These are phyloP conservation scores for Solanum hybrid DNA, from an alignment of 305 asterid species.

Conservation along the genomic window DNA sequence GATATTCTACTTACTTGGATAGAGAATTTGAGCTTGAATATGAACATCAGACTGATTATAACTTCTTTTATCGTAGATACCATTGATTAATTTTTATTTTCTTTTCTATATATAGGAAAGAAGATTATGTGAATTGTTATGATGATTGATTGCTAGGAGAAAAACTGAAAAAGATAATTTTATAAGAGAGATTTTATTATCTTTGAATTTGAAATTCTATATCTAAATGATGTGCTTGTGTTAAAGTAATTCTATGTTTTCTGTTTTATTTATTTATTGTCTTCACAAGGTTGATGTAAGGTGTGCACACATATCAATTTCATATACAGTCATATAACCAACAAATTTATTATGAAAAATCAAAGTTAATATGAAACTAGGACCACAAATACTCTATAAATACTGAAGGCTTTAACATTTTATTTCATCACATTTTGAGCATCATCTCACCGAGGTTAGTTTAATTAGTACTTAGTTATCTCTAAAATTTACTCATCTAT, in stretches of 20 bases:
- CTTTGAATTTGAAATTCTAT: not conserved
- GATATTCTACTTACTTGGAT: not conserved
- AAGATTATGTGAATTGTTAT: not conserved
- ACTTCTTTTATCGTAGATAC: no score
- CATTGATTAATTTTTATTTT: no score
- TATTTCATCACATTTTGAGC: not conserved
- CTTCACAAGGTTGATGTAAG: not conserved
- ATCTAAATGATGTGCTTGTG: not conserved
- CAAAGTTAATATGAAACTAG: not conserved
- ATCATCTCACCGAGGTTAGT: not conserved
- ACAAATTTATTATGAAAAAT: no score
- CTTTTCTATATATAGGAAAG: not conserved
- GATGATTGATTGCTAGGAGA: not conserved
- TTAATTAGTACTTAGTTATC: not conserved
- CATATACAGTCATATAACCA: not conserved
- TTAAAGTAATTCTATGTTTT: no score
- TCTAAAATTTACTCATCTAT: not conserved
- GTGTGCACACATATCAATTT: not conserved
- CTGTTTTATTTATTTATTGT: no score
- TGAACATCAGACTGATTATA: not conserved
- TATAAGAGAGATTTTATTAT: not conserved
- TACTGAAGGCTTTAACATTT: not conserved
- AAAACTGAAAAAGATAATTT: no score
- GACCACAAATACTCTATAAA: not conserved
- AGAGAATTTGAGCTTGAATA: not conserved